Percentiles rank a stretch among this genome's conserved stretches.
Evolutionary conservation across 768 basidiomycete species (phyloP).

Genomic region (Trichaptum fuscoviolaceum): DNA sequence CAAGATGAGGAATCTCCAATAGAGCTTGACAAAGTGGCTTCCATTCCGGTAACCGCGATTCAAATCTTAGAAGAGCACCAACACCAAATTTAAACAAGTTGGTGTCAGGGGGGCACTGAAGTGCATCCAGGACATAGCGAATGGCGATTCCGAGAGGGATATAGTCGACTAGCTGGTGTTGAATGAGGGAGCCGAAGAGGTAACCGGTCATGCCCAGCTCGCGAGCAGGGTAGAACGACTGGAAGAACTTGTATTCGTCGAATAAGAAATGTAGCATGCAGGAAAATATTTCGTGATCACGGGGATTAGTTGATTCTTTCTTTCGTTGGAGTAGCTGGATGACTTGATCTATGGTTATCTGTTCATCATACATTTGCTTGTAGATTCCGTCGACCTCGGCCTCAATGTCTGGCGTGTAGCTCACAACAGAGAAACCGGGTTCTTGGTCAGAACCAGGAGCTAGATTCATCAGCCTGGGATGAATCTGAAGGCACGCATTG

Average conservation of each 20-base stretch:
- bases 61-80: conserved; percentile 85
- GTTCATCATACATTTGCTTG: conserved; percentile 97
- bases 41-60: conserved; percentile 85
- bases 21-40: conserved; percentile 87
- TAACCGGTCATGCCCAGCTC: conserved; percentile 95
- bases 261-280: conserved; percentile 99
- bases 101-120: conserved; percentile 85
- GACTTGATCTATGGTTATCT: conserved; percentile 92
- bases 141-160: conserved; percentile 95
- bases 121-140: conserved; percentile 92
- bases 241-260: conserved; percentile 99
- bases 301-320: conserved; percentile 75
- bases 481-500: conserved; percentile 88
- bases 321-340: conserved; percentile 80
- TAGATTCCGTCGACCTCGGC: conserved; percentile 92
- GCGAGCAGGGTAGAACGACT: conserved; percentile 88
- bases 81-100: conserved; percentile 95
- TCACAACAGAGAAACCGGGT: conserved; percentile 86
- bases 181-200: conserved; percentile 94
- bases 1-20: conserved; percentile 79
- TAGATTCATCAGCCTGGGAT: conserved; percentile 94
- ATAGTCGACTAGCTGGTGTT: conserved; percentile 87
- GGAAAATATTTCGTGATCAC: conserved; percentile 96
- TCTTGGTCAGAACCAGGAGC: conserved; percentile 82
- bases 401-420: conserved; percentile 85